Conservation (phyloP, 495 filamentous ascomycete genomes). For the Podospora australis region DNA sequence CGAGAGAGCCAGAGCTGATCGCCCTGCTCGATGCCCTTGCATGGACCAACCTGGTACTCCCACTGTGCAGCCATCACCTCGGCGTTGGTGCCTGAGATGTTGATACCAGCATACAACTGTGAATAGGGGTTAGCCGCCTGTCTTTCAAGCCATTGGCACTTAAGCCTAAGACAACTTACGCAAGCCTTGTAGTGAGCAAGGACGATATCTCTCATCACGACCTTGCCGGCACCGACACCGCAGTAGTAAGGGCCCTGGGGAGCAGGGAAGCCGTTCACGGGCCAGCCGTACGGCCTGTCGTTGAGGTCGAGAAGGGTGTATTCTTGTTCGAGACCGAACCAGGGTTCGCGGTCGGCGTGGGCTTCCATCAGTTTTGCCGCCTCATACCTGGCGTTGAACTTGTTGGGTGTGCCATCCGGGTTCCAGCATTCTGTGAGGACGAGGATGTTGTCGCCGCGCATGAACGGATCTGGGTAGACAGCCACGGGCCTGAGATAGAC, state of each 20-base stretch:
- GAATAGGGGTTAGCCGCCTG: no score
- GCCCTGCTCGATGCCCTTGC: conserved; percentile 85
- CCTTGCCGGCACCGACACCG: conserved; percentile 94
- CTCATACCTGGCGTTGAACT: conserved; percentile 85
- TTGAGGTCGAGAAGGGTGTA: conserved; percentile 61
- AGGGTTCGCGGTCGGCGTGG: conserved; percentile 75
- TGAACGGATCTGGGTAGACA: conserved; percentile 91
- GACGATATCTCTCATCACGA: conserved; percentile 96
- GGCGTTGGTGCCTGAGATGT: conserved; percentile 97
- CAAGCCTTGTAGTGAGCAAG: conserved; percentile 98
- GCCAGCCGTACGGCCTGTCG: conserved; percentile 93
- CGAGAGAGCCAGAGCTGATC: conserved; percentile 97
- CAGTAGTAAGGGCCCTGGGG: conserved; percentile 97
- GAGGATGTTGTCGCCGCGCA: conserved; percentile 78
- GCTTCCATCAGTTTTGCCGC: conserved; percentile 73
- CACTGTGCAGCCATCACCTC: conserved; percentile 93
- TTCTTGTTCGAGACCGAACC: conserved; percentile 99
- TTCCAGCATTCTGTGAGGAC: conserved; percentile 97
- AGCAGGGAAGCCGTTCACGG: conserved; percentile 80
- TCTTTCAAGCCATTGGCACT: no score
- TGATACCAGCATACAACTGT: conserved; percentile 81
- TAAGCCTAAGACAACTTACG: no score
- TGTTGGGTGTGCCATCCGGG: conserved; percentile 92
- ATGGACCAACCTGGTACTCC: conserved; percentile 99
- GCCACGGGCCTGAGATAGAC: conserved; percentile 86